phyloP scores from a whole-genome alignment of 169 alveolate species.

The Plasmodium billcollinsi region DNA sequence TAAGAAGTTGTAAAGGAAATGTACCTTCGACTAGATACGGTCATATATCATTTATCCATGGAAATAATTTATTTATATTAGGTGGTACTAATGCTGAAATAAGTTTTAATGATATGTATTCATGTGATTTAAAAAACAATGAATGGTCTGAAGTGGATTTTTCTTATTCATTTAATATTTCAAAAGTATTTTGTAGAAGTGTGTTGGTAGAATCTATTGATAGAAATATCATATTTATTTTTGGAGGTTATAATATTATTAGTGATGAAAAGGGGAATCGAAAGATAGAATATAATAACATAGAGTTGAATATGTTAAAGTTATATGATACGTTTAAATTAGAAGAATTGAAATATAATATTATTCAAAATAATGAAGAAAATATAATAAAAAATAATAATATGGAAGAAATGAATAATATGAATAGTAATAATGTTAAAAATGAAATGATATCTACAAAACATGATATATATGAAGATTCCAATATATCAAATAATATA shows the following conservation, averaged over 20 bases:
- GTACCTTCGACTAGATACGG: constrained; percentile 52
- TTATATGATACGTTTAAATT: constrained; percentile 61
- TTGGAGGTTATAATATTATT: constrained; percentile 63
- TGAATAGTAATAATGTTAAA: not conserved
- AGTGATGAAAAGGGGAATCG: constrained; percentile 73
- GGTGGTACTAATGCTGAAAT: constrained; percentile 75
- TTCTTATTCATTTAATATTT: constrained; percentile 48
- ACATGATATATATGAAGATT: constrained; percentile 7
- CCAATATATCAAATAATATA: constrained; percentile 7
- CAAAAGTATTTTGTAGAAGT: constrained; percentile 56
- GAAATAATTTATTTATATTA: constrained; percentile 60
- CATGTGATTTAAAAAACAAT: constrained; percentile 50
- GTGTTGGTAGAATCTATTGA: constrained; percentile 58
- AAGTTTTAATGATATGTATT: constrained; percentile 66
- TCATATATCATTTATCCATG: constrained; percentile 59
- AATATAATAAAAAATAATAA: not conserved
- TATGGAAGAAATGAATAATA: constrained; percentile 9
- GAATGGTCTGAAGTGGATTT: constrained; percentile 73
- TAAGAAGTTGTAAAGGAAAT: constrained; percentile 53
- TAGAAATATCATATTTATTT: constrained; percentile 60
- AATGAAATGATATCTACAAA: not conserved
- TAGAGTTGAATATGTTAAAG: constrained; percentile 53
- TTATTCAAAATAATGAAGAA: constrained; percentile 12
- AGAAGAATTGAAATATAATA: constrained; percentile 50
- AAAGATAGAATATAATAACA: constrained; percentile 36